phyloP scores from a whole-genome alignment of 495 filamentous ascomycete genomes.

The Chaetomium fimeti region DNA sequence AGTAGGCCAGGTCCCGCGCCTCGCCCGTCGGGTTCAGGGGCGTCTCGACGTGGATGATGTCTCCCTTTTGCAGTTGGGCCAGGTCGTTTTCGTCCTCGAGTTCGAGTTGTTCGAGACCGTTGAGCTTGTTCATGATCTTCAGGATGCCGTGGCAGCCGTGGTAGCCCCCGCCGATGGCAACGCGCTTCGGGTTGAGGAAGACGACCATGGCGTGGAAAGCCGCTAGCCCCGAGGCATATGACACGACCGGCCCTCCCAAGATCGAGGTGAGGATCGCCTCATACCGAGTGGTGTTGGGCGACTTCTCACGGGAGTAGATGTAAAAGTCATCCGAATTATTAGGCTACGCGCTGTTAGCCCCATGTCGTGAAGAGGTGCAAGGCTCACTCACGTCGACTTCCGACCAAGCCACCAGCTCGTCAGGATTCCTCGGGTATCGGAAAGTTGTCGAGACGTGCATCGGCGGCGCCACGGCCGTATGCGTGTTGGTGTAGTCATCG shows the following conservation, averaged over 20 bases:
- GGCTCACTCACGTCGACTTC: constrained; percentile 44
- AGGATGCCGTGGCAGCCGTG: constrained; percentile 91
- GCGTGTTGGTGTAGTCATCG: constrained; percentile 71
- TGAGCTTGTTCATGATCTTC: constrained; percentile 64
- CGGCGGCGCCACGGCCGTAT: constrained; percentile 76
- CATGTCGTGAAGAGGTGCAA: not conserved
- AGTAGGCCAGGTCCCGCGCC: constrained; percentile 66
- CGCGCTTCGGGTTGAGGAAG: constrained; percentile 70
- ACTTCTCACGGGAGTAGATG: constrained; percentile 76
- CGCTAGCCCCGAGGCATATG: constrained; percentile 81
- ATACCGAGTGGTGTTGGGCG: constrained; percentile 77
- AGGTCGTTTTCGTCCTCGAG: constrained; percentile 52
- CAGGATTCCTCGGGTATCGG: constrained; percentile 70
- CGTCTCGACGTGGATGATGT: constrained; percentile 89
- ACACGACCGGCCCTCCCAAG: constrained; percentile 64
- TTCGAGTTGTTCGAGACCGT: constrained; percentile 62
- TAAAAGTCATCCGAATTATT: constrained; percentile 47
- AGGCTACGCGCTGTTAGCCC: constrained; percentile 34
- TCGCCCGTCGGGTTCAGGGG: constrained; percentile 86
- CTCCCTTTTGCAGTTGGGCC: constrained; percentile 60
- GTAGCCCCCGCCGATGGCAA: constrained; percentile 81
- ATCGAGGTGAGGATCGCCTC: constrained; percentile 75
- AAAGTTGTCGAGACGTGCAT: constrained; percentile 88
- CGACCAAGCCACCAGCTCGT: constrained; percentile 52
- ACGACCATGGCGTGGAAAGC: constrained; percentile 82